Base-by-base conservation (phyloP, 768 basidiomycete species). In the Phlegmacium glaucopus region DNA sequence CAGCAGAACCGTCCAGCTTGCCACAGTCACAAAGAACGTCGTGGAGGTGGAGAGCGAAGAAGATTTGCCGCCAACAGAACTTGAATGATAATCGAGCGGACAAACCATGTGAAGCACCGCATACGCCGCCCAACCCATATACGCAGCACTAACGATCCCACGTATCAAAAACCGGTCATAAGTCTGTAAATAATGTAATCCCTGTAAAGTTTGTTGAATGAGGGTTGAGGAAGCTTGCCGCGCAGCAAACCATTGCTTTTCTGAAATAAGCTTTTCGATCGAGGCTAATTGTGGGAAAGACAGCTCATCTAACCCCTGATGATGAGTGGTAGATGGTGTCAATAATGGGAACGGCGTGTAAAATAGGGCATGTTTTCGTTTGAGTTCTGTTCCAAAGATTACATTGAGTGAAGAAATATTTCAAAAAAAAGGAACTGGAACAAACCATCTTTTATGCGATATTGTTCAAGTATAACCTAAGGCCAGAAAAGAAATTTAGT, bases 181-280 rank as follows among this genome's bases (percentile, higher is more conserved):
- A 61, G 87, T 91, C 63, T 92, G 86, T 4, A 92, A 76, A 58
- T 92, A 92, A 26, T 82, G 80, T 27, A 90, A 65, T 0, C 89
- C 90, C 30, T 70, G 65, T 4, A 90, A 68, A 6, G 76, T 71
- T 9, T 69, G 55, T 29, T 72, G 50, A 38, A 88, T 83, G 9
- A 90, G 71, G 15, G 74, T 63, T 3, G 67, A 60, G 1, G 85
- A 80, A 17, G 63, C 60, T 9, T 60, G 53, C 28, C 83, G 77
- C 0, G 79, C 80, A n/a, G 71, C 63, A 9, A 58, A 51, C 74
- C 78, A 88, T 4, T 67, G 45, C 26, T 67, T 62, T 7, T 60
- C 46, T 4, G 52, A 48, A 26, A 90, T 72, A 12, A 76, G 62
- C 7, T 55, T 49, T 37, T 82, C 70, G 18, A 90, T 81, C 22